Base-by-base conservation (phyloP, 139 green algal genomes). In the Picochlorum sp. region DNA sequence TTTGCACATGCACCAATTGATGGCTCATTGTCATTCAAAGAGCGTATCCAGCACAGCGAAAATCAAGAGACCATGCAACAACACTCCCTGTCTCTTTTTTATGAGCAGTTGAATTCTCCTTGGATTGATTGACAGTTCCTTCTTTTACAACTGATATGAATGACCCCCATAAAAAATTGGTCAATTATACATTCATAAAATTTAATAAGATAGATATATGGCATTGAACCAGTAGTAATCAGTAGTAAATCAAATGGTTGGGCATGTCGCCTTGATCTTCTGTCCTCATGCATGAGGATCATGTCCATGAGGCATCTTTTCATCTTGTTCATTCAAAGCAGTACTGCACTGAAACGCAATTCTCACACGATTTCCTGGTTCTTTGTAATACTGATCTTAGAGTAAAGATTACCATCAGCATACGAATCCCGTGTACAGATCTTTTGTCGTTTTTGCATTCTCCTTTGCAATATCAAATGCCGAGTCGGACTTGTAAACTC, bases 1-100 rank as follows among this genome's bases (percentile, higher is more conserved):
- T 71, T 76, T 90, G 50, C 69, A 83, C 3, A 97, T 90, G 74
- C 86, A 95, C 92, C 92, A 98, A 79, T 96, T 95, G 65, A 98
- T 83, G 2, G 24, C 75, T 73, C 21, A 80, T 32, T 0, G 74
- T 90, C 69, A 91, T 95, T 30, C 4, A 30, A 30, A 30, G 28
- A 5, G 28, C 28, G 28, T 30, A 30, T 30, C 4, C 4, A 51
- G 16, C 45, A 51, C 45, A 15, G 16, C 6, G 45, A 51, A 16
- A 51, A 51, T 51, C 45, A 51, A 51, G 45, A 18, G 15, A 51
- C n/a, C 15, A 15, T 6, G 45, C 5, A 18, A 15, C 45, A 15
- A 51, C 45, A 51, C 45, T 51, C 45, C 45, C 14, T 51, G 45
- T 8, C 45, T 51, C 45, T 6, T 51, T 50, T 26, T 26, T 26